Conservation (phyloP, 2,329 filamentous ascomycete species). For the Colletotrichum abscissum region DNA sequence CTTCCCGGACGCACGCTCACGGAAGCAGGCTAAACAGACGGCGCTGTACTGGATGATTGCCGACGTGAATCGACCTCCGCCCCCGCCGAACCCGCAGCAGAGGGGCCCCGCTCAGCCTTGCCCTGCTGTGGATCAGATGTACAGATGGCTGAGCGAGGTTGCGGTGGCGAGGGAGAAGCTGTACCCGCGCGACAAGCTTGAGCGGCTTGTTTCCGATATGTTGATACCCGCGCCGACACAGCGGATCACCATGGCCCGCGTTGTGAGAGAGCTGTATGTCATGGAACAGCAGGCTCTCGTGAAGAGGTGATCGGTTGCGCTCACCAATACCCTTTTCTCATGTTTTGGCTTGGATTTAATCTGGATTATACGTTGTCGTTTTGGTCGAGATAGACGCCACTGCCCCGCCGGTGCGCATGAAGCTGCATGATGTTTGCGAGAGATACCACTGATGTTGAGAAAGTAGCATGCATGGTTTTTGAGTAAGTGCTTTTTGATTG, state of each 20-base stretch:
- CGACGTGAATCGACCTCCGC: constrained; percentile 59
- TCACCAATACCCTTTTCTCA: constrained; percentile 14
- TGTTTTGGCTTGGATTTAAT: background rate
- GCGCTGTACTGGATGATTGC: constrained; percentile 70
- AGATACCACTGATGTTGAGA: constrained; percentile 35
- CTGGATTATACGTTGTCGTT: background rate
- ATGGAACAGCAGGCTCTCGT: constrained; percentile 27
- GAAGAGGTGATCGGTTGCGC: constrained; percentile 16
- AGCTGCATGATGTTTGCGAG: constrained; percentile 28
- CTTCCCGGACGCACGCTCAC: constrained; percentile 64
- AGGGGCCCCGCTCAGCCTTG: constrained; percentile 31
- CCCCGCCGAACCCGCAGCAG: constrained; percentile 47
- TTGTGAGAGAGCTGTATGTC: constrained; percentile 56
- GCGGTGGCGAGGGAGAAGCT: constrained; percentile 59
- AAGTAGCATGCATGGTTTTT: background rate
- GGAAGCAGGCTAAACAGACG: constrained; percentile 55
- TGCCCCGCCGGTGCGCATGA: background rate
- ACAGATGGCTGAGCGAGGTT: constrained; percentile 66
- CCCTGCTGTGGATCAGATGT: constrained; percentile 62
- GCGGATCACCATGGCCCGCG: constrained; percentile 65
- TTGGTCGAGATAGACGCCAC: background rate
- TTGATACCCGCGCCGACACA: constrained; percentile 61
- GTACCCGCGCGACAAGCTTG: constrained; percentile 58
- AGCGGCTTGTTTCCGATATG: constrained; percentile 66
- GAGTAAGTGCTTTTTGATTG: background rate